Evolutionary conservation across 1,284 basidiomycete species (phyloP), one percentile per base, ranked within the genome.

Genomic region (Singerocomus rubriflavus): DNA sequence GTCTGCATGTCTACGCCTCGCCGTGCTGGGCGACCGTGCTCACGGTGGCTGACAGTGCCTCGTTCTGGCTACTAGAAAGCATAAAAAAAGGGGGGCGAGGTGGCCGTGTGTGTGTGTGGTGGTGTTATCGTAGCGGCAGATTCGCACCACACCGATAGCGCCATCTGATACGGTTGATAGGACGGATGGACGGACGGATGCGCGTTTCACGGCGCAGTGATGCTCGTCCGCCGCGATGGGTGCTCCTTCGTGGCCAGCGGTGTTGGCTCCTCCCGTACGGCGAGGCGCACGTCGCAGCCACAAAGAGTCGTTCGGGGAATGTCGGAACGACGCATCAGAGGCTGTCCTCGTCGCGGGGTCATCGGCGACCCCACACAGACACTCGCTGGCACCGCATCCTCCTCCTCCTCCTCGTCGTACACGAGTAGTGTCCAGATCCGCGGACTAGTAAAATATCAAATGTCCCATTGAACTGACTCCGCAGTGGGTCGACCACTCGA

Each of bases 91-190:
- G 21, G 21, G 21, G 21, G 21, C 2, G 21, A 21, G 21, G 21
- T 2, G 21, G 21, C 21, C 21, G 21, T 21, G 21, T 21, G 21
- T 21, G 21, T 21, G 21, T 21, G 21, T 21, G 21, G 21, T 21
- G 21, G 39, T 36, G 21, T 29, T 44, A 34, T 44, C 45, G 46
- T 9, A 41, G 41, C 44, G 45, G 44, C 40, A 39, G 56, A 61
- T 52, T 62, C 57, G 46, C 56, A 56, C 33, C 32, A 29, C 3
- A 17, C 40, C 54, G 62, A 60, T 54, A 54, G 54, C 29, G 45
- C 44, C 54, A 61, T 65, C 62, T 66, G 61, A 62, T 64, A 62
- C 63, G 59, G 48, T 44, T 62, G 60, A 62, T 62, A 64, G 63
- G 54, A 46, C 51, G 13, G 39, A 32, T 37, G 10, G 32, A 31